Evolutionary conservation across 305 asterid genomes (phyloP).

Genomic region (Fraxinus xanthoxyloides): DNA sequence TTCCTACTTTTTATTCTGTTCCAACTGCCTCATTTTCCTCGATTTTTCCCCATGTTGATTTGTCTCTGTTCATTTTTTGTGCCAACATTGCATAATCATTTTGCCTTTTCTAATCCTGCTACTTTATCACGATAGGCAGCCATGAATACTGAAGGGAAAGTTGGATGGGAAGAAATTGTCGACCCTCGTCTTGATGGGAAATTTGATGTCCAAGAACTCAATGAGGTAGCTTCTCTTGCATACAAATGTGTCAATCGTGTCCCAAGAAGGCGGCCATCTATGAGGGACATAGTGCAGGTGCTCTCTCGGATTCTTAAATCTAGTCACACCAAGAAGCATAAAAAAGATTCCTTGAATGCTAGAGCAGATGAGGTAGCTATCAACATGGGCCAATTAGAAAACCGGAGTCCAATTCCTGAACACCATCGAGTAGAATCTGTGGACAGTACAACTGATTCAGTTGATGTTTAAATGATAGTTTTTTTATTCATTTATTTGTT

Average conservation of each 20-base stretch:
- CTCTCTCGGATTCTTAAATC: conserved; percentile 60
- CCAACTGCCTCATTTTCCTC: neutral
- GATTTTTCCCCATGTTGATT: neutral
- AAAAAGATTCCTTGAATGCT: conserved; percentile 43
- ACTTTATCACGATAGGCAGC: conserved; percentile 59
- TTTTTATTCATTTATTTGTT: conserved; percentile 8
- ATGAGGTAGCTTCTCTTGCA: conserved; percentile 71
- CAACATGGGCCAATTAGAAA: conserved; percentile 42
- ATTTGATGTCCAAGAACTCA: conserved; percentile 60
- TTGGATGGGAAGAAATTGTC: conserved; percentile 89
- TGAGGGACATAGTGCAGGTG: conserved; percentile 84
- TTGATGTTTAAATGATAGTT: conserved; percentile 41
- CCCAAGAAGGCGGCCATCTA: conserved; percentile 69
- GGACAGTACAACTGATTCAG: conserved; percentile 62
- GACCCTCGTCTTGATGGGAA: conserved; percentile 85
- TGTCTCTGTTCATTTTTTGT: neutral
- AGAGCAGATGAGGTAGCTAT: conserved; percentile 45
- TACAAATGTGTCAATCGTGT: conserved; percentile 66
- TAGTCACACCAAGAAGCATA: conserved; percentile 44
- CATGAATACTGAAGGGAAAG: conserved; percentile 81
- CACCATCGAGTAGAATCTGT: conserved; percentile 58
- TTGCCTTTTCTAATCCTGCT: neutral
- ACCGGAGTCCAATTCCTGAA: conserved; percentile 36
- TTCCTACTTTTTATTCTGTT: neutral
- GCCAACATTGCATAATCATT: neutral